A percentile compares a stretch with the other conserved stretches of the same genome.
Evolutionary conservation across 1,284 basidiomycete genomes (phyloP).

Genomic region (Heterobasidion occidentale): DNA sequence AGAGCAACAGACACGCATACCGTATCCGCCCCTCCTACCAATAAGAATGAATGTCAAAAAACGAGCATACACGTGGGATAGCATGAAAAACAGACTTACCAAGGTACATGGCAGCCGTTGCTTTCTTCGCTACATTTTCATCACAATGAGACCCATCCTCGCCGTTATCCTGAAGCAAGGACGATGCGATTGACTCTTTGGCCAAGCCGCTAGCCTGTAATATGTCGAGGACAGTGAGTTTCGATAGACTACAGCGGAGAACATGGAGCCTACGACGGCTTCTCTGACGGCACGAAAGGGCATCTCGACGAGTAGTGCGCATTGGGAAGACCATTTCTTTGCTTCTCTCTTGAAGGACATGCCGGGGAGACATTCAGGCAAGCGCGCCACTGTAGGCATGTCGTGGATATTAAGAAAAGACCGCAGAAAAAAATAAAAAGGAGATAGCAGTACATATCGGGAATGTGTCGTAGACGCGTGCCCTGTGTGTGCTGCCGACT

Average conservation of each 20-base stretch:
- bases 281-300: slow-evolving; percentile 9
- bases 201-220: not conserved
- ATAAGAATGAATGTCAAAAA: not conserved
- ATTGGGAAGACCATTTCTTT: slow-evolving; percentile 1
- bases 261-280: slow-evolving; percentile 4
- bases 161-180: not conserved
- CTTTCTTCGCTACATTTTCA: not conserved
- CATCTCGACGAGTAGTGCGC: slow-evolving; percentile 7
- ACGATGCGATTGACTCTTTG: not conserved
- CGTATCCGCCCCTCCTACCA: slow-evolving; percentile 8
- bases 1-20: slow-evolving; percentile 2
- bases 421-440: not conserved
- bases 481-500: slow-evolving; percentile 3
- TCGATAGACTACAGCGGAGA: not conserved
- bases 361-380: slow-evolving; percentile 16
- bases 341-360: slow-evolving; percentile 14
- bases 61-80: not conserved
- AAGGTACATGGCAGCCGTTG: not conserved
- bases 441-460: slow-evolving; percentile 6
- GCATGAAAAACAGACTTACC: not conserved
- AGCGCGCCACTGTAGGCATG: slow-evolving; percentile 7
- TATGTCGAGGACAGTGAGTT: not conserved
- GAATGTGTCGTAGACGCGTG: slow-evolving; percentile 10
- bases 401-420: not conserved
- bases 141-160: not conserved